Evolutionary conservation across 495 filamentous ascomycete genomes (phyloP), one percentile per base, ranked within the genome.

Genomic region (Tuber borchii): DNA sequence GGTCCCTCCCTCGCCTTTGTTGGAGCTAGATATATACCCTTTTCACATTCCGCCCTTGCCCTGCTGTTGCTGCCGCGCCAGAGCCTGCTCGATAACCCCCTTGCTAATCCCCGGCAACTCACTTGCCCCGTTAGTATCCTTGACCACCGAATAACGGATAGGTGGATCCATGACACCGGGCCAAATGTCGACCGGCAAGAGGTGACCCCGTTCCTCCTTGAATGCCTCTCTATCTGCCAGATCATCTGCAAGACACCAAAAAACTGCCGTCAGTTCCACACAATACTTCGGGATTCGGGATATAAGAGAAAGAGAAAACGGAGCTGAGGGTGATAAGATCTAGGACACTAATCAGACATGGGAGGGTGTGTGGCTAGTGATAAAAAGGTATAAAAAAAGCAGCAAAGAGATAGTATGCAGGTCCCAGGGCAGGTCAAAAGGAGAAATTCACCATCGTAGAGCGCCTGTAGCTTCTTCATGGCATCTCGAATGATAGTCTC

Each of bases 101-200:
- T 87, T 87, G 19, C 87, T 87, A 20, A 91, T 75, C 45, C 87
- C 84, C 7, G 90, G 89, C 20, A 89, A 86, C 73, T 85, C 80
- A 69, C 86, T 85, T 31, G 82, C 87, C 37, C 82, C 83, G 5
- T 83, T 81, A 14, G 71, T 71, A 46, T 76, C 80, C 37, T 83
- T 83, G 14, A 70, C 79, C 37, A 92, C 86, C 71, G 89, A 85
- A 71, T 89, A 90, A 70, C 87, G 86, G 80, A 86, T 85, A 40
- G 91, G 90, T 44, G 86, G 87, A 69, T 88, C 86, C 73, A 87
- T 86, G 42, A 93, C 85, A 9, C 91, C 92, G 0, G 90, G 90
- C 95, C 95, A 99, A 61, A 99, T 90, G 81, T 97, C 96, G 3
- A 90, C 89, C 0, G 95, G 95, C 31, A 99, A 83, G 81, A 89